Evolutionary conservation across 2,329 filamentous ascomycete species (phyloP).

Genomic region (Scytalidium lignicola): DNA sequence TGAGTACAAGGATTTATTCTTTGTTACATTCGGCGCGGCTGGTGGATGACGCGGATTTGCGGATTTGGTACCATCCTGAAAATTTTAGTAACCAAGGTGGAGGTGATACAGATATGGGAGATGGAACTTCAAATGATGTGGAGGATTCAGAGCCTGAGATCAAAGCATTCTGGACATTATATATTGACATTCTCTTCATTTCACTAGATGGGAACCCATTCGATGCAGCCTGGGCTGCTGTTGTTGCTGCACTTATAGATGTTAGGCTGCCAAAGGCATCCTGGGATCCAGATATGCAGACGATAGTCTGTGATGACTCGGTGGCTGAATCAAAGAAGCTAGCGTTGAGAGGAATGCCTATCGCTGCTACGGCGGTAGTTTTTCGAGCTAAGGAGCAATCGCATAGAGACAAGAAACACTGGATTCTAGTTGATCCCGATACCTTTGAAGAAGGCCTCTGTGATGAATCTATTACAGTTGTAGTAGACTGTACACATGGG

Average conservation of each 20-base stretch:
- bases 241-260: constrained; percentile 74
- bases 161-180: constrained; percentile 91
- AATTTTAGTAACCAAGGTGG: constrained; percentile 41
- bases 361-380: constrained; percentile 73
- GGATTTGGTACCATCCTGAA: constrained; percentile 61
- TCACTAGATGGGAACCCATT: constrained; percentile 89
- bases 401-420: constrained; percentile 51
- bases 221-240: constrained; percentile 82
- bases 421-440: constrained; percentile 86
- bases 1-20: constrained; percentile 71
- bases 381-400: constrained; percentile 54
- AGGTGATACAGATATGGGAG: constrained; percentile 30
- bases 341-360: constrained; percentile 59
- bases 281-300: constrained; percentile 80
- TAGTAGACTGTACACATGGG: constrained; percentile 56
- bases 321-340: constrained; percentile 50
- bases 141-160: constrained; percentile 40
- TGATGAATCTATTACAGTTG: constrained; percentile 74
- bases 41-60: constrained; percentile 60
- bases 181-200: constrained; percentile 92
- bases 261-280: constrained; percentile 72
- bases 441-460: constrained; percentile 83
- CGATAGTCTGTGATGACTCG: constrained; percentile 67
- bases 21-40: constrained; percentile 68
- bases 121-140: constrained; percentile 22